Percentiles rank a stretch among this genome's conserved stretches.
phyloP scores from a whole-genome alignment of 768 basidiomycete genomes.

The Lactarius vividus region DNA sequence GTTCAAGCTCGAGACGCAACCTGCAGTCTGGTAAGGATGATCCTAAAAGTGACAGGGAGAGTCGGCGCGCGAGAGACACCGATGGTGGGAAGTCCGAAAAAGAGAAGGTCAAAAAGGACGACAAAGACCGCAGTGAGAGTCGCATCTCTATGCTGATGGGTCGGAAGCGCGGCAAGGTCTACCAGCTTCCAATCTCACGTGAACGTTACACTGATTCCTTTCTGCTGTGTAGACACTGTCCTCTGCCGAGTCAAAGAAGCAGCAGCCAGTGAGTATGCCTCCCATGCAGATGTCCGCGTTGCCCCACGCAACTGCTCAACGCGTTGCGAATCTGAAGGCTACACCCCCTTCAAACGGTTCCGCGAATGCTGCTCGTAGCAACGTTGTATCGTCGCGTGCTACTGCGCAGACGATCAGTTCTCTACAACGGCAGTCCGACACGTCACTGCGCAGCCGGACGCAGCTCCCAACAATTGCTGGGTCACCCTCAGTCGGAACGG shows the following conservation, averaged over 20 bases:
- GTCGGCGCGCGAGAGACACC: slow-evolving; percentile 43
- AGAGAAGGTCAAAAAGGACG: slow-evolving; percentile 64
- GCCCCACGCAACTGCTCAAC: slow-evolving; percentile 75
- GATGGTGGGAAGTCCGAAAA: slow-evolving; percentile 53
- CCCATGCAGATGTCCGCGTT: slow-evolving; percentile 90
- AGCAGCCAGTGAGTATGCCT: slow-evolving; percentile 68
- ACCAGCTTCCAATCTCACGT: slow-evolving; percentile 28
- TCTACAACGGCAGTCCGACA: slow-evolving; percentile 83
- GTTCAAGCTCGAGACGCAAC: slow-evolving; percentile 78
- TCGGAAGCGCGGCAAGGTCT: slow-evolving; percentile 87
- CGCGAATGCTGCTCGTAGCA: slow-evolving; percentile 44
- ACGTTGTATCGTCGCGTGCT: slow-evolving; percentile 54
- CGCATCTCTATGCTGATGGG: slow-evolving; percentile 86
- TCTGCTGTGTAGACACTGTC: slow-evolving; percentile 65
- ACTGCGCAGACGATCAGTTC: slow-evolving; percentile 85
- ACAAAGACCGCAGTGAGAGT: slow-evolving; percentile 85
- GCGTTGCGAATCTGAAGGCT: slow-evolving; percentile 78
- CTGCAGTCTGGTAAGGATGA: slow-evolving; percentile 58
- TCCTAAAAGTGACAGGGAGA: slow-evolving; percentile 52
- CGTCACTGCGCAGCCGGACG: slow-evolving; percentile 70
- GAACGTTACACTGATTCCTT: slow-evolving; percentile 15
- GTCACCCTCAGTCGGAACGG: slow-evolving; percentile 81
- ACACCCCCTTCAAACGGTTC: slow-evolving; percentile 46
- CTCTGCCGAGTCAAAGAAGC: slow-evolving; percentile 75
- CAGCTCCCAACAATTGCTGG: slow-evolving; percentile 90